These are phyloP conservation scores for Serendipita vermifera DNA, from an alignment of 768 basidiomycete genomes.

Conservation along the genomic window DNA sequence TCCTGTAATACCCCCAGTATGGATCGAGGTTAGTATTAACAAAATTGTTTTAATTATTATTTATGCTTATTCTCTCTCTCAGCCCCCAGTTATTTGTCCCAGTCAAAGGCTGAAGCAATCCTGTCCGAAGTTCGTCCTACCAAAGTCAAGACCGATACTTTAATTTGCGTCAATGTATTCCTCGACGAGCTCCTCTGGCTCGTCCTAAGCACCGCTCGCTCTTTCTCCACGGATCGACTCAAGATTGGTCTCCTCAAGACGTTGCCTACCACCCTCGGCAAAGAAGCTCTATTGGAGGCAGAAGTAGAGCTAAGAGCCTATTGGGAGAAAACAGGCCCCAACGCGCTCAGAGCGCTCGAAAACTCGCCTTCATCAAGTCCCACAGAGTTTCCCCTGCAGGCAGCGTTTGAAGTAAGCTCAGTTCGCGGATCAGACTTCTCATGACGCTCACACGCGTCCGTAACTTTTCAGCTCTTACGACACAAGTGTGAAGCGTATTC, in stretches of 20 bases:
- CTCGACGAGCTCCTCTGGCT: slow-evolving; percentile 75
- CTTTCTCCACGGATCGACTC: slow-evolving; percentile 60
- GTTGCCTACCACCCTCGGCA: slow-evolving; percentile 70
- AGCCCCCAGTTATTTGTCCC: slow-evolving; percentile 68
- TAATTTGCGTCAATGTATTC: slow-evolving; percentile 62
- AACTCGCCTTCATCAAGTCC: slow-evolving; percentile 28
- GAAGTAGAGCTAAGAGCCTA: slow-evolving; percentile 86
- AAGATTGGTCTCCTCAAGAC: slow-evolving; percentile 57
- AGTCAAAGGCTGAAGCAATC: slow-evolving; percentile 77
- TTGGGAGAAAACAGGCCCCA: slow-evolving; percentile 54
- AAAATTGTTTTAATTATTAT: neutral
- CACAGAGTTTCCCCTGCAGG: slow-evolving; percentile 55
- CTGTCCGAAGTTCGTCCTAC: slow-evolving; percentile 90
- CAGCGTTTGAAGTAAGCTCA: slow-evolving; percentile 53
- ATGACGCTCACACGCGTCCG: slow-evolving; percentile 13
- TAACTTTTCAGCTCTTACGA: slow-evolving; percentile 45
- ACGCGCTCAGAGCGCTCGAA: slow-evolving; percentile 9
- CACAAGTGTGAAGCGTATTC: slow-evolving; percentile 85
- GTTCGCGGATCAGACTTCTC: slow-evolving; percentile 14
- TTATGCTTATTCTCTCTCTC: slow-evolving; percentile 5
- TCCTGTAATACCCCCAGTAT: too few relatives aligned
- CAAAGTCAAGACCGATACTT: slow-evolving; percentile 64
- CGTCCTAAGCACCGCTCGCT: slow-evolving; percentile 51
- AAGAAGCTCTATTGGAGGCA: slow-evolving; percentile 84
- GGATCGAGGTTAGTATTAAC: slow-evolving; percentile 3